phyloP scores from a whole-genome alignment of 345 rosid species.

The Aurinia saxatilis region DNA sequence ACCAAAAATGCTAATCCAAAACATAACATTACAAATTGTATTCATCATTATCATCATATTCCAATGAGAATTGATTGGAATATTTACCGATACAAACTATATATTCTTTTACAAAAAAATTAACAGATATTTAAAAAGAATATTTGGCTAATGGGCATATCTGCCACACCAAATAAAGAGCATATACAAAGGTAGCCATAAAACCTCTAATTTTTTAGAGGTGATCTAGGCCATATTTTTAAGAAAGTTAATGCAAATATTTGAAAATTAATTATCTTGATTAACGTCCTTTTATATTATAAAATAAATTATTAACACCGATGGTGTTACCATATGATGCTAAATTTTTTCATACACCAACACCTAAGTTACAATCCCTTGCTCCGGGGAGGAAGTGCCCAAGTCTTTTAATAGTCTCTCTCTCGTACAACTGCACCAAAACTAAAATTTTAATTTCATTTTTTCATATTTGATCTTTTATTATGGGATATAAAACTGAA shows the following conservation, averaged over 20 bases:
- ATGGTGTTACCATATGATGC: conserved; percentile 4
- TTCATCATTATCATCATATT: too few species aligned
- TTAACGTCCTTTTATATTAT: neutral
- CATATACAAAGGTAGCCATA: neutral
- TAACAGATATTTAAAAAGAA: conserved; percentile 7
- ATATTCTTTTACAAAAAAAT: neutral
- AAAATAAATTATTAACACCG: neutral
- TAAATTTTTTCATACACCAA: neutral
- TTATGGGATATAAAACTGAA: neutral
- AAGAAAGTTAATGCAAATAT: neutral
- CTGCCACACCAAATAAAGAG: neutral
- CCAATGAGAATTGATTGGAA: too few species aligned
- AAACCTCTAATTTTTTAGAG: neutral
- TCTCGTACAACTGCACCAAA: conserved; percentile 65
- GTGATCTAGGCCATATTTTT: neutral
- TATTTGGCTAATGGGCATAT: neutral
- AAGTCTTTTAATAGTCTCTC: conserved; percentile 62
- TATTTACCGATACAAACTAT: neutral
- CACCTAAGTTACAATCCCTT: conserved; percentile 22
- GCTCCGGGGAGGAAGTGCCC: conserved; percentile 38
- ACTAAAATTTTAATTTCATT: neutral
- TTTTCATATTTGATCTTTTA: too few species aligned
- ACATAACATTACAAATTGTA: too few species aligned
- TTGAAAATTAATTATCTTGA: conserved; percentile 1
- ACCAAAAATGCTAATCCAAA: too few species aligned